Conservation (phyloP, 2,329 filamentous ascomycete species). For the Fusarium albosuccineum region DNA sequence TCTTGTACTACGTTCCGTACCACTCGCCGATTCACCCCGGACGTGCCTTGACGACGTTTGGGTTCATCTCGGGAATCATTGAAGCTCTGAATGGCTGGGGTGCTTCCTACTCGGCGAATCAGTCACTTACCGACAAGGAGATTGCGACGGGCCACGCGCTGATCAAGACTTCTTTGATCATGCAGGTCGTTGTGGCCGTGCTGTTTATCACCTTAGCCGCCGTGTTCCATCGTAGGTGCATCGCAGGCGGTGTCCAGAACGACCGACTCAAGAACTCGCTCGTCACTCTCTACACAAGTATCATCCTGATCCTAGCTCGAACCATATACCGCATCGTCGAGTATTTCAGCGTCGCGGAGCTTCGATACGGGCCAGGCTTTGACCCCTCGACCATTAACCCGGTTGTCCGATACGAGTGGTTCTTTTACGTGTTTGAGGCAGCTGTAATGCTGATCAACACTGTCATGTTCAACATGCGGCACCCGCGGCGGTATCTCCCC, state of each 20-base stretch:
- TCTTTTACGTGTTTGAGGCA: conserved; percentile 71
- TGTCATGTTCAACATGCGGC: conserved; percentile 62
- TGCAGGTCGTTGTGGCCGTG: conserved; percentile 67
- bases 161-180: conserved; percentile 63
- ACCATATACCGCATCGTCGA: conserved; percentile 72
- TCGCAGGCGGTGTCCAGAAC: conserved; percentile 51
- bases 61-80: conserved; percentile 60
- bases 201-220: conserved; percentile 63
- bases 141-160: conserved; percentile 60
- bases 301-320: conserved; percentile 62
- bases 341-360: conserved; percentile 65
- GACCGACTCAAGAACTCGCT: conserved; percentile 54
- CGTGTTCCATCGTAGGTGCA: conserved; percentile 62
- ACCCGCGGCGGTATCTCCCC: conserved; percentile 66
- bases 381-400: conserved; percentile 56
- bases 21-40: conserved; percentile 65
- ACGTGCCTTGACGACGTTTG: conserved; percentile 61
- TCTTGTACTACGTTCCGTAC: conserved; percentile 70
- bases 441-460: conserved; percentile 65
- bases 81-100: conserved; percentile 63
- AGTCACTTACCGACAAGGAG: conserved; percentile 52
- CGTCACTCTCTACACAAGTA: conserved; percentile 64
- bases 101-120: conserved; percentile 62
- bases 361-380: conserved; percentile 54
- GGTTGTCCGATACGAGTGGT: conserved; percentile 69